These are phyloP conservation scores for Pleurotus cornucopiae DNA, from an alignment of 768 basidiomycete species.

Conservation along the genomic window DNA sequence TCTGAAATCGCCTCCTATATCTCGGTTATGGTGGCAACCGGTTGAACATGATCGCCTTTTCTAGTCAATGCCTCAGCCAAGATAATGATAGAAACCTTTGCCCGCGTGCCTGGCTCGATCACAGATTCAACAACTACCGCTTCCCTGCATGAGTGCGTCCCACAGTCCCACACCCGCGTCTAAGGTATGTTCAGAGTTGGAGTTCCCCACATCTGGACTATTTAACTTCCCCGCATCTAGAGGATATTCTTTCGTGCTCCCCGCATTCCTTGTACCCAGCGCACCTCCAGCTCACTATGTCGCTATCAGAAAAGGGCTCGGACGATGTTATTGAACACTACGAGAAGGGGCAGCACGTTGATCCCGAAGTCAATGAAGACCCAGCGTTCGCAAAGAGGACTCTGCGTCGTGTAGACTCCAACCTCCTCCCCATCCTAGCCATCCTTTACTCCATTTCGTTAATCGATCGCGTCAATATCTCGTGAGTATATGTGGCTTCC, in stretches of 20 bases:
- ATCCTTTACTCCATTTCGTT: conserved; percentile 39
- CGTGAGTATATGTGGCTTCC: not conserved
- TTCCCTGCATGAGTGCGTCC: conserved; percentile 1
- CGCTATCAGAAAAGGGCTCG: not conserved
- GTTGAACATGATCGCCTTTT: not conserved
- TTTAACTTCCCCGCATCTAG: conserved; percentile 5
- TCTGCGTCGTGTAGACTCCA: conserved; percentile 34
- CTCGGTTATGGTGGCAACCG: not conserved
- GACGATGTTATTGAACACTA: not conserved
- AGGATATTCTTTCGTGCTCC: not conserved
- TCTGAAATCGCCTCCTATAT: conserved; percentile 2
- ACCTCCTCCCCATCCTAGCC: conserved; percentile 38
- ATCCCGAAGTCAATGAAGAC: conserved; percentile 4
- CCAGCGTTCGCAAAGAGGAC: conserved; percentile 4
- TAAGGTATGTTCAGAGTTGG: not conserved
- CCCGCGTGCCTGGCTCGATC: not conserved
- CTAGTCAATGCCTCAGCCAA: too few species aligned
- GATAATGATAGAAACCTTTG: too few species aligned
- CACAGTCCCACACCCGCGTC: too few species aligned
- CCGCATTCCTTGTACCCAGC: not conserved
- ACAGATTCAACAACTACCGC: not conserved
- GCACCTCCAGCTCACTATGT: not conserved
- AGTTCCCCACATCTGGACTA: conserved; percentile 7
- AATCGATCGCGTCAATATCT: conserved; percentile 39
- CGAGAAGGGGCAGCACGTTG: conserved; percentile 1